A percentile compares a stretch with the other conserved stretches of the same genome.
Conservation (phyloP, 495 filamentous ascomycete species). For the Sabuloglossum arenarium region DNA sequence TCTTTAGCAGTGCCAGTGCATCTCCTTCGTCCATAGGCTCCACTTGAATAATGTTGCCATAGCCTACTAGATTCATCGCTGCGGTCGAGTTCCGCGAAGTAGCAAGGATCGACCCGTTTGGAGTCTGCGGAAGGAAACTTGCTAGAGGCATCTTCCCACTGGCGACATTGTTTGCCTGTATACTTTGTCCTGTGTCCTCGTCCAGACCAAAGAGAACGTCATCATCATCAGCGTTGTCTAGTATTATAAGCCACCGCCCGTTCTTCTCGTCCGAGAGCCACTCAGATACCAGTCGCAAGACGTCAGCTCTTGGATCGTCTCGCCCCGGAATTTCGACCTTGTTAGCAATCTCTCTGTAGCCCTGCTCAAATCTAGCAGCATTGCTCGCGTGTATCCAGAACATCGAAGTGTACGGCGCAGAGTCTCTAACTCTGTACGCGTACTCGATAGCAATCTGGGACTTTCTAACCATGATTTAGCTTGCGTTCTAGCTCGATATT, state of each 20-base stretch:
- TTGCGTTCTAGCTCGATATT: neutral
- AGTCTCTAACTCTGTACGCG: slow-evolving; percentile 18
- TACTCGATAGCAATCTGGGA: slow-evolving; percentile 32
- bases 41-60: slow-evolving; percentile 5
- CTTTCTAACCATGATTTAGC: slow-evolving; percentile 19
- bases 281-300: slow-evolving; percentile 7
- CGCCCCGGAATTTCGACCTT: neutral
- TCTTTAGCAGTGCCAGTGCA: slow-evolving; percentile 12
- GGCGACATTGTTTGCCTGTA: neutral
- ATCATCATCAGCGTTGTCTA: slow-evolving; percentile 8
- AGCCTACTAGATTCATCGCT: neutral
- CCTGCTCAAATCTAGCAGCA: slow-evolving; percentile 20
- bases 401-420: slow-evolving; percentile 17
- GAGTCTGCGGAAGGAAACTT: slow-evolving; percentile 8
- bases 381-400: slow-evolving; percentile 27
- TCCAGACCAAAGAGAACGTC: slow-evolving; percentile 1
- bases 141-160: neutral
- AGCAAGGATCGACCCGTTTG: slow-evolving; percentile 7
- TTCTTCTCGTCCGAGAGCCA: neutral
- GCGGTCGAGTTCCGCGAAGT: slow-evolving; percentile 8
- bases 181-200: neutral
- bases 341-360: slow-evolving; percentile 23
- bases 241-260: slow-evolving; percentile 4
- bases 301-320: slow-evolving; percentile 9
- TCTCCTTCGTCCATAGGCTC: slow-evolving; percentile 9